Evolutionary conservation across 169 alveolate genomes (phyloP), one percentile per base, ranked within the genome.

Genomic region (Plasmodium ovale): DNA sequence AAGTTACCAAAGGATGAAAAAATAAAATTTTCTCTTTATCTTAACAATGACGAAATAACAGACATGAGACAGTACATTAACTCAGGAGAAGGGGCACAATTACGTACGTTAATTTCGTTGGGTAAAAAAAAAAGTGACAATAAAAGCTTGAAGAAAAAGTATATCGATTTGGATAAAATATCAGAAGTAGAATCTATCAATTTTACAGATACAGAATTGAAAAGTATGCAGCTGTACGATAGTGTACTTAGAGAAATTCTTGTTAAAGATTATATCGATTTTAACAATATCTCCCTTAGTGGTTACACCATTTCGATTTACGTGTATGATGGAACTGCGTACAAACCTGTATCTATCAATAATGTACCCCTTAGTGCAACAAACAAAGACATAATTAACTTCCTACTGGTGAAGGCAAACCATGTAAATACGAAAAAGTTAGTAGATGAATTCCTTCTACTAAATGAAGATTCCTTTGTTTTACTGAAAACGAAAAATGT

Each of bases 311-410:
- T 85, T 3, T n/a, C 72, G 1, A 51, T 85, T 54, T 56, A 62
- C 49, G 87, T 85, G 2, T 85, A 25, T 39, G 72, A 67, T 33
- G 91, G 91, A n/a, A 39, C n/a, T 42, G 14, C 33, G 0, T 85
- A 85, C 37, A 39, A 70, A 23, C 72, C 68, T 21, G 53, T 44
- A 16, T 29, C 31, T 3, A 85, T 85, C 19, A 44, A 54, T 49
- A 85, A 85, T 37, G 87, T 85, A 47, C 91, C 91, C n/a, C 27
- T 85, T 49, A 69, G 70, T 71, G 72, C 73, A 53, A 85, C 91
- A 1, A 85, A 85, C 7, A 67, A 85, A 60, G 91, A 85, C 47
- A 69, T 85, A 27, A 85, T 85, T 25, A 70, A 31, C 67, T 85
- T 85, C 44, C 62, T 85, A 42, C 35, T 85, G 25, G 69, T 53